Conservation (phyloP, 169 alveolate genomes). For the Babesia ovis region DNA sequence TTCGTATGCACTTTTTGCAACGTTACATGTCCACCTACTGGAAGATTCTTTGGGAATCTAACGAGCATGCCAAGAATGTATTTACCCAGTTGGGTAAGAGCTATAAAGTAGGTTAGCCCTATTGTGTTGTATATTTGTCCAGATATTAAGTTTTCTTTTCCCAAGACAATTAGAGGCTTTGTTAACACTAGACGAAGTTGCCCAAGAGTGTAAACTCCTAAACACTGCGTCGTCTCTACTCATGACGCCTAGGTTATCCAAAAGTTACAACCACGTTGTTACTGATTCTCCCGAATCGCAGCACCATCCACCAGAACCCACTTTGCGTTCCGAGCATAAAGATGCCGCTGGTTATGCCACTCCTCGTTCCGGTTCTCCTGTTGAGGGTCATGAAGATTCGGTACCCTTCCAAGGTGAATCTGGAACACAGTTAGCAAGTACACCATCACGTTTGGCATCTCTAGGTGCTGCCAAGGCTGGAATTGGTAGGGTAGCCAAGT, state of each 20-base stretch:
- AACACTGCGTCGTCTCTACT: neutral
- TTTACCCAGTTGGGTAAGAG: constrained; percentile 56
- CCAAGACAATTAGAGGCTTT: constrained; percentile 69
- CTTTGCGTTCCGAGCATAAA: neutral
- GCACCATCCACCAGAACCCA: neutral
- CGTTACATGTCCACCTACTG: constrained; percentile 69
- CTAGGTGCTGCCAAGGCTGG: neutral
- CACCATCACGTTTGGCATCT: neutral
- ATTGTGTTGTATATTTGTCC: neutral
- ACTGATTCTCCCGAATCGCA: neutral
- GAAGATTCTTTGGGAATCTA: constrained; percentile 70
- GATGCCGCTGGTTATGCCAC: neutral
- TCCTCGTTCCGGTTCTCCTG: neutral
- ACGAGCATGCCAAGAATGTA: constrained; percentile 68
- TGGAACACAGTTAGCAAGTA: neutral
- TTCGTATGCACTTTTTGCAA: constrained; percentile 58
- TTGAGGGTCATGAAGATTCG: neutral
- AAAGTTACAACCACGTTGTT: neutral
- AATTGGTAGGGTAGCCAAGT: neutral
- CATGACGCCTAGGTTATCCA: neutral
- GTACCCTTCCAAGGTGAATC: constrained; percentile 4
- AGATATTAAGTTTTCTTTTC: constrained; percentile 44
- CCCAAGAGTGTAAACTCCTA: constrained; percentile 42
- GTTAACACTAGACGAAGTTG: constrained; percentile 62
- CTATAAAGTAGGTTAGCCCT: constrained; percentile 35